phyloP scores from a whole-genome alignment of 1,139 yeast genomes.

The Pichia sp. region DNA sequence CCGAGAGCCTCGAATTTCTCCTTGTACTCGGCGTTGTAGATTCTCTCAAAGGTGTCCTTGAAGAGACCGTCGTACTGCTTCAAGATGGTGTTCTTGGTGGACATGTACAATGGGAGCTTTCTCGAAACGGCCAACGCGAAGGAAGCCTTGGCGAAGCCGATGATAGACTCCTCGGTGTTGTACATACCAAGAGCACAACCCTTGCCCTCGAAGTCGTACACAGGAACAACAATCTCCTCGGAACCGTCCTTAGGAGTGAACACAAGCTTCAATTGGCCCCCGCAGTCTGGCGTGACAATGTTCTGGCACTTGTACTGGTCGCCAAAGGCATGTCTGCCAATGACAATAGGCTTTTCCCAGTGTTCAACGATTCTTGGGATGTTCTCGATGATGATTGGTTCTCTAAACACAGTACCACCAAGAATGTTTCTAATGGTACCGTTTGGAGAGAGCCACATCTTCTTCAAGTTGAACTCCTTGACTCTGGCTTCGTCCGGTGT shows the following conservation, averaged over 20 bases:
- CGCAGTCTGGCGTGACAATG: slow-evolving; percentile 62
- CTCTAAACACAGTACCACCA: slow-evolving; percentile 82
- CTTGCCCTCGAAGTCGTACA: slow-evolving; percentile 56
- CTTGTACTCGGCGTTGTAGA: slow-evolving; percentile 58
- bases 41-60: slow-evolving; percentile 70
- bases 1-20: slow-evolving; percentile 56
- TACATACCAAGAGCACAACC: slow-evolving; percentile 83
- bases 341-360: slow-evolving; percentile 79
- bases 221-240: slow-evolving; percentile 42
- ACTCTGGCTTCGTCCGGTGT: slow-evolving; percentile 84
- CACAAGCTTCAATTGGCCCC: slow-evolving; percentile 65
- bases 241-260: slow-evolving; percentile 64
- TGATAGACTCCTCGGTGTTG: slow-evolving; percentile 76
- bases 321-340: slow-evolving; percentile 84
- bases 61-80: slow-evolving; percentile 80
- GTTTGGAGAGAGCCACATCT: slow-evolving; percentile 85
- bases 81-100: slow-evolving; percentile 77
- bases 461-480: slow-evolving; percentile 64
- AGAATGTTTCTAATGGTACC: slow-evolving; percentile 79
- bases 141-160: slow-evolving; percentile 73
- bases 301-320: slow-evolving; percentile 84
- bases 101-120: slow-evolving; percentile 61
- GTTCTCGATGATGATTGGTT: slow-evolving; percentile 66
- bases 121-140: slow-evolving; percentile 69
- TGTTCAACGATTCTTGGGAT: slow-evolving; percentile 73